phyloP scores from a whole-genome alignment of 2,329 filamentous ascomycete genomes.

The Knoxdaviesia proteae region DNA sequence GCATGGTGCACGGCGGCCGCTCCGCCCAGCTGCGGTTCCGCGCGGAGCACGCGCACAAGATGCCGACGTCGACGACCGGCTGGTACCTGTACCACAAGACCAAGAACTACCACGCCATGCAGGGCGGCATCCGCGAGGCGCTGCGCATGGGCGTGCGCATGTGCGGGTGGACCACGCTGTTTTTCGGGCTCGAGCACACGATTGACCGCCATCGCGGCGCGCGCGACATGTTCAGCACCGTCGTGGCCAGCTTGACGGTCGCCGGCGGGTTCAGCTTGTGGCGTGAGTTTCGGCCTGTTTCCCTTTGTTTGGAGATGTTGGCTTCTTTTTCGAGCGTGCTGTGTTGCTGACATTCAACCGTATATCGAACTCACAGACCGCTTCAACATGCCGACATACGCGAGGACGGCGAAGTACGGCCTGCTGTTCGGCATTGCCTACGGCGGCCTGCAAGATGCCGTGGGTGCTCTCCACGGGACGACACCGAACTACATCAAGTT shows the following conservation, averaged over 20 bases:
- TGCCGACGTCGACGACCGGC: conserved; percentile 60
- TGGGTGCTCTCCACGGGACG: conserved; percentile 24
- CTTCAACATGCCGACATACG: conserved; percentile 57
- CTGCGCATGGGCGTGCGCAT: conserved; percentile 52
- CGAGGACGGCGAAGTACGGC: conserved; percentile 60
- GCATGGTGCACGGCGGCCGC: conserved; percentile 50
- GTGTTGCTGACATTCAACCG: background rate
- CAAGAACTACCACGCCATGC: conserved; percentile 78
- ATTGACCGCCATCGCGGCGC: conserved; percentile 52
- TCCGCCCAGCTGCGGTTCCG: conserved; percentile 67
- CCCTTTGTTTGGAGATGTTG: background rate
- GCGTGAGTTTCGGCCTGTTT: conserved; percentile 33
- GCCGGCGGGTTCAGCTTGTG: conserved; percentile 73
- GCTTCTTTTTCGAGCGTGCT: background rate
- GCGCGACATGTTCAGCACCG: conserved; percentile 62
- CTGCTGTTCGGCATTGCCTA: conserved; percentile 61
- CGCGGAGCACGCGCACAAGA: conserved; percentile 87
- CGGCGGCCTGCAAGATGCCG: conserved; percentile 58
- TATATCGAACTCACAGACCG: conserved; percentile 32
- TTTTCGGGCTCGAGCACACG: conserved; percentile 67
- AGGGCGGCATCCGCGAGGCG: conserved; percentile 61
- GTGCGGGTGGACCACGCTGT: conserved; percentile 51
- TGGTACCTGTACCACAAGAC: conserved; percentile 99
- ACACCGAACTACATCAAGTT: too few relatives aligned
- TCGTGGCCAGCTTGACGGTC: conserved; percentile 63